phyloP scores from a whole-genome alignment of 345 rosid genomes.

The Dipteronia dyeriana region DNA sequence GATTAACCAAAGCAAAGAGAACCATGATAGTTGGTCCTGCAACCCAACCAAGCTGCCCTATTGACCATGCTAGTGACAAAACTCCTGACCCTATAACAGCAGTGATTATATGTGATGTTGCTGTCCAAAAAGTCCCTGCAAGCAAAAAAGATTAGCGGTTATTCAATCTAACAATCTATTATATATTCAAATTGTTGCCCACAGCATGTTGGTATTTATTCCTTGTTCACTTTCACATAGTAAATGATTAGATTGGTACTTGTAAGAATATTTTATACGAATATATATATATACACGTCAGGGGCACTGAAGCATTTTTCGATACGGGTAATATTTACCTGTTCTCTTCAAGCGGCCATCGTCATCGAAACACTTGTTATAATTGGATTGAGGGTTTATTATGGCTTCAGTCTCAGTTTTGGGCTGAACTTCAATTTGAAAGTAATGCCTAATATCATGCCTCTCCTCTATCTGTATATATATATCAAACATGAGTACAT shows the following conservation, averaged over 20 bases:
- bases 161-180: too few relatives aligned
- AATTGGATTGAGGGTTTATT: slow-evolving; percentile 35
- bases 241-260: background rate
- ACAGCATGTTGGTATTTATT: too few relatives aligned
- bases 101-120: slow-evolving; percentile 48
- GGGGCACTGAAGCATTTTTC: too few relatives aligned
- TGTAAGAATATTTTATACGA: too few relatives aligned
- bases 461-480: slow-evolving; percentile 49
- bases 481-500: background rate
- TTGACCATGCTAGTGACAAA: slow-evolving; percentile 52
- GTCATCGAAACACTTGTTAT: slow-evolving; percentile 58
- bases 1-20: slow-evolving; percentile 48
- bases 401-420: slow-evolving; percentile 36
- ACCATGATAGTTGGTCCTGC: slow-evolving; percentile 45
- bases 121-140: slow-evolving; percentile 58
- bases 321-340: slow-evolving; percentile 24
- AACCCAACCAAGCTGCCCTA: slow-evolving; percentile 55
- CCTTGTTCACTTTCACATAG: background rate
- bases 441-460: slow-evolving; percentile 49
- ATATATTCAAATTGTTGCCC: too few relatives aligned
- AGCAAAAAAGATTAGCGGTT: background rate
- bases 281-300: too few relatives aligned
- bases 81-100: slow-evolving; percentile 62
- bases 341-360: slow-evolving; percentile 65
- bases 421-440: slow-evolving; percentile 51